Evolutionary conservation across 176 grass and related monocot species (phyloP).

Genomic region (Phyllostachys edulis): DNA sequence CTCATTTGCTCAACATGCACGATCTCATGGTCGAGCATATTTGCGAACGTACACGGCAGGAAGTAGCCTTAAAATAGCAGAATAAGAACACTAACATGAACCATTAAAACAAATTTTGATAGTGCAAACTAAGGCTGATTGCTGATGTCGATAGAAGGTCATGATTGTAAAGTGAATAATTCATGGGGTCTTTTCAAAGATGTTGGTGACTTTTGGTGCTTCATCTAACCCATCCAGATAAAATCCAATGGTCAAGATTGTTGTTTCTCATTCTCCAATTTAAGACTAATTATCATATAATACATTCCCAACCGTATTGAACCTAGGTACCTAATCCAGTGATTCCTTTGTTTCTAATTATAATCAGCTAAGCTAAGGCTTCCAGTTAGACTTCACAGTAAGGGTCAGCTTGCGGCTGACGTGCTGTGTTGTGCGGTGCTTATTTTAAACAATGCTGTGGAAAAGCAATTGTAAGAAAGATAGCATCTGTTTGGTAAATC

Average conservation of each 20-base stretch:
- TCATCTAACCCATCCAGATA: not conserved
- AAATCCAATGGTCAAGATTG: not conserved
- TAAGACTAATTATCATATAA: not conserved
- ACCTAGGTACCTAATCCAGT: not conserved
- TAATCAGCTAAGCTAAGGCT: conserved; percentile 21
- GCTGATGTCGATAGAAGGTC: not conserved
- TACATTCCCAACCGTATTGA: not conserved
- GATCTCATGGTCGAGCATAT: conserved; percentile 1
- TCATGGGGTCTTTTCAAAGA: not conserved
- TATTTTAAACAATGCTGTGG: not conserved
- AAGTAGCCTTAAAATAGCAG: conserved; percentile 16
- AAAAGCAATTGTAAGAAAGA: not conserved
- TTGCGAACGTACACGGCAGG: not conserved
- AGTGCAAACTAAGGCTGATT: conserved; percentile 17
- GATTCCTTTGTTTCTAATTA: conserved; percentile 11
- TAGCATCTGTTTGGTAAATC: not conserved
- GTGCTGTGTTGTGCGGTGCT: not conserved
- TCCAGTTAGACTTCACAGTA: conserved; percentile 7
- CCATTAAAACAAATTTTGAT: conserved; percentile 11
- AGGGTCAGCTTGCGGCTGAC: not conserved
- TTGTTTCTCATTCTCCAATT: not conserved
- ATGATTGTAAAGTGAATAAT: conserved; percentile 12
- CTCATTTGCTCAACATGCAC: not conserved
- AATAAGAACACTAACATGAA: conserved; percentile 1
- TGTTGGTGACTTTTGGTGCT: conserved; percentile 1